Conservation (phyloP, 495 filamentous ascomycete genomes). For the Hypoxylon subgilvum region DNA sequence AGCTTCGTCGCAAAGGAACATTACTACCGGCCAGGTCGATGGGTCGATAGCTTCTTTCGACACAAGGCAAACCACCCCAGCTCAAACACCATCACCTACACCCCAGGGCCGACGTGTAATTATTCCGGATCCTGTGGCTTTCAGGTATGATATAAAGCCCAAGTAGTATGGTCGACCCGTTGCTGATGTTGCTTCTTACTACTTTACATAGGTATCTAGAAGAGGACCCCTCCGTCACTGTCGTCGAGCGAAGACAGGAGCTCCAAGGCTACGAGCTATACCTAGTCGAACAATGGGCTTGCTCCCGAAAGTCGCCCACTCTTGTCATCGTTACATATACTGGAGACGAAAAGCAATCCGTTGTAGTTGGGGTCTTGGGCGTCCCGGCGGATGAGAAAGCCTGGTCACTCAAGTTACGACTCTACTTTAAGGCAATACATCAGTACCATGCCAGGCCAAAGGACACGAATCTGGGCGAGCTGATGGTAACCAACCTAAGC, state of each 20-base stretch:
- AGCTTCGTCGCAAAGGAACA: constrained; percentile 18
- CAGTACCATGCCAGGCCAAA: constrained; percentile 82
- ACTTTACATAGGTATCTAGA: constrained; percentile 72
- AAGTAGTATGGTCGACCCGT: neutral
- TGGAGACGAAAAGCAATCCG: constrained; percentile 77
- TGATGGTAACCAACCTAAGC: constrained; percentile 94
- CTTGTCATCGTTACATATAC: constrained; percentile 94
- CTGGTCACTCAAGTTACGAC: constrained; percentile 78
- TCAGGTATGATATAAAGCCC: constrained; percentile 52
- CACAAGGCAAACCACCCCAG: constrained; percentile 18
- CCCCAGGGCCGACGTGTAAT: constrained; percentile 59
- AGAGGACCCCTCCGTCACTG: constrained; percentile 77
- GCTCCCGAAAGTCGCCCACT: constrained; percentile 86
- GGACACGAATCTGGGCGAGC: constrained; percentile 79
- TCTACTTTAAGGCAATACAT: constrained; percentile 86
- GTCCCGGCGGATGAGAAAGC: constrained; percentile 79
- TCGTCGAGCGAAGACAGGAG: constrained; percentile 70
- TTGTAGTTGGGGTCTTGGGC: constrained; percentile 80
- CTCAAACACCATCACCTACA: constrained; percentile 16
- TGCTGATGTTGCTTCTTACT: constrained; percentile 2
- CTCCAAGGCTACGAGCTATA: constrained; percentile 91
- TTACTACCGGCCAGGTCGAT: constrained; percentile 14
- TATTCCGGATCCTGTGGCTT: constrained; percentile 75
- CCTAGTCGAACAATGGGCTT: constrained; percentile 97
- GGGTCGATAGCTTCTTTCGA: constrained; percentile 18